These are phyloP conservation scores for Eutypella sp. DNA, from an alignment of 2,329 filamentous ascomycete species.

Conservation along the genomic window DNA sequence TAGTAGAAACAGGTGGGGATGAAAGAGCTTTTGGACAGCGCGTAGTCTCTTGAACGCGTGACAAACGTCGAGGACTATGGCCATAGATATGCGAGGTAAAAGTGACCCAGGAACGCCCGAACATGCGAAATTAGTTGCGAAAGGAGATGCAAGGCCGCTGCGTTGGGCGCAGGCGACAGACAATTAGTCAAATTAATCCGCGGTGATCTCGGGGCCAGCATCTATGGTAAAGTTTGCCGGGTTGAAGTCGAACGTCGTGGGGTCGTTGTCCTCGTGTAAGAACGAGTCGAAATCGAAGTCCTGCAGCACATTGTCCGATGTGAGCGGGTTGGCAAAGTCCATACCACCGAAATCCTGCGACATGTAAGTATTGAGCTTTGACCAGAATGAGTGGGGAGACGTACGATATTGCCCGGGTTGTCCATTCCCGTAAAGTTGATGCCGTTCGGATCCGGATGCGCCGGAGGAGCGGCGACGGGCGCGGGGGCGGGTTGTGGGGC, in stretches of 20 bases:
- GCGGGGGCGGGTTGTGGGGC: constrained; percentile 37
- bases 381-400: constrained; percentile 13
- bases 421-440: constrained; percentile 42
- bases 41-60: constrained; percentile 20
- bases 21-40: constrained; percentile 19
- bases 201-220: constrained; percentile 49
- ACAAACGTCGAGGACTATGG: constrained; percentile 18
- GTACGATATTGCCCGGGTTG: constrained; percentile 37
- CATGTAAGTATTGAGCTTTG: constrained; percentile 14
- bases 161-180: background rate
- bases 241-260: constrained; percentile 50
- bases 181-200: constrained; percentile 38
- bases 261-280: constrained; percentile 51
- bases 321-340: constrained; percentile 52
- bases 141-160: background rate
- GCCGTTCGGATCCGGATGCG: constrained; percentile 44
- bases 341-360: constrained; percentile 41
- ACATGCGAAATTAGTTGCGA: constrained; percentile 22
- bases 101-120: constrained; percentile 26
- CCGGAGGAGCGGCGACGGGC: constrained; percentile 39
- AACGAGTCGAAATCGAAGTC: constrained; percentile 68
- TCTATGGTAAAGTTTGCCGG: constrained; percentile 50
- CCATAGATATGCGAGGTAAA: constrained; percentile 25
- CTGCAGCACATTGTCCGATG: constrained; percentile 53
- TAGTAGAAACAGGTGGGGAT: background rate